phyloP scores from a whole-genome alignment of 495 filamentous ascomycete species.

The Penicillium desertorum region DNA sequence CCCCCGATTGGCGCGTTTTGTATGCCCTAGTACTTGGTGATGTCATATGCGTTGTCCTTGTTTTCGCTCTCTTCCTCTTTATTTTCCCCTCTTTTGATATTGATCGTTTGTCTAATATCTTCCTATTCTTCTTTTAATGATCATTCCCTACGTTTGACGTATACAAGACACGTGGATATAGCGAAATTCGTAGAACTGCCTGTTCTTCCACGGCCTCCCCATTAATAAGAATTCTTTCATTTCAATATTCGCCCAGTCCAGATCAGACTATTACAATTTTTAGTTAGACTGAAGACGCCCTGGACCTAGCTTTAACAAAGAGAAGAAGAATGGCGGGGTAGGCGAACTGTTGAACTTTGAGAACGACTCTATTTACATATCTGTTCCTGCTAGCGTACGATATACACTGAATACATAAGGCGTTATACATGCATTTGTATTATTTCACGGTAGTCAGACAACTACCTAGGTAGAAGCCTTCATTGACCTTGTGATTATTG shows the following conservation, averaged over 20 bases:
- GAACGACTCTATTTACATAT: not conserved
- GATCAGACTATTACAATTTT: constrained; percentile 1
- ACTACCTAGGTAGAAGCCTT: too few relatives aligned
- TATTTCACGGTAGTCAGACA: not conserved
- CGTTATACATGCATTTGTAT: not conserved
- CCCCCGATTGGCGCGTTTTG: not conserved
- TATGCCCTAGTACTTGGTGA: not conserved
- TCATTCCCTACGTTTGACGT: not conserved
- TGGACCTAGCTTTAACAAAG: not conserved
- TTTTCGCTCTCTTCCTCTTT: not conserved
- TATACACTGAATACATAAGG: not conserved
- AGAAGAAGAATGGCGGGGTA: not conserved
- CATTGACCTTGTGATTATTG: too few relatives aligned
- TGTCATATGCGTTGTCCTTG: not conserved
- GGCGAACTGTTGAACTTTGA: not conserved
- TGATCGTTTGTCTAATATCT: not conserved
- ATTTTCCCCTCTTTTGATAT: not conserved
- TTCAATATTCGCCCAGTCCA: not conserved
- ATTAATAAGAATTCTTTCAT: not conserved
- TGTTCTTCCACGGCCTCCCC: not conserved
- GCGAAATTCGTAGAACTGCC: not conserved
- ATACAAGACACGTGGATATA: not conserved
- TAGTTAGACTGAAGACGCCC: constrained; percentile 10
- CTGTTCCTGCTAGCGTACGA: not conserved
- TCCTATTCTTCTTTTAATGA: not conserved